Percentiles rank a stretch among this genome's conserved stretches.
These are phyloP conservation scores for Apiotrichum porosum DNA, from an alignment of 1,284 basidiomycete species.

Conservation along the genomic window DNA sequence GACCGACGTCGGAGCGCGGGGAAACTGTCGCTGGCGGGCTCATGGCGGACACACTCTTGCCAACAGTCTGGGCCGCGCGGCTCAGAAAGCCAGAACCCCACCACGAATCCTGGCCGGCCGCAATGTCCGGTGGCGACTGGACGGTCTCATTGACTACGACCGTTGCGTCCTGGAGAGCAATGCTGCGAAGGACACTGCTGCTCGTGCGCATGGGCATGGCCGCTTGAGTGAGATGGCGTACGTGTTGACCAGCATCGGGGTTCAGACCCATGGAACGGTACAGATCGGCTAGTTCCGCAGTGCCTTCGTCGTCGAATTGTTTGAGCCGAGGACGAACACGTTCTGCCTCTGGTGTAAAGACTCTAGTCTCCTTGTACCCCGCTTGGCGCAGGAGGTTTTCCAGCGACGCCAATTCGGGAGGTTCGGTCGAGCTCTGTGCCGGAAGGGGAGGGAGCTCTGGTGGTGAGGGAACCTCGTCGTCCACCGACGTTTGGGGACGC, in stretches of 20 bases:
- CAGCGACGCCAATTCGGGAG: conserved; percentile 55
- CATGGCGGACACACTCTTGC: conserved; percentile 11
- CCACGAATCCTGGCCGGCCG: conserved; percentile 24
- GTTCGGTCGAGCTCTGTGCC: neutral
- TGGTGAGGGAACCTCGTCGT: conserved; percentile 22
- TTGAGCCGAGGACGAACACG: conserved; percentile 44
- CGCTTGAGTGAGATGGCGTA: conserved; percentile 13
- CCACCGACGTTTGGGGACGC: conserved; percentile 14
- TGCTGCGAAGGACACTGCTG: conserved; percentile 17
- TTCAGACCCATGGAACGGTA: conserved; percentile 35
- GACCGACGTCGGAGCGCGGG: conserved; percentile 20
- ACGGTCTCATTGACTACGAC: neutral
- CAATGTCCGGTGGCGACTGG: neutral
- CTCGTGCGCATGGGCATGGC: conserved; percentile 11
- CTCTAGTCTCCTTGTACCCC: conserved; percentile 80
- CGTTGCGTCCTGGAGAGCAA: conserved; percentile 16
- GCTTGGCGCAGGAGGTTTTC: conserved; percentile 77
- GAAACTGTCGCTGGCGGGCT: conserved; percentile 11
- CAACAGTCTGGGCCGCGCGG: conserved; percentile 10
- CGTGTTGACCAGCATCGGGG: conserved; percentile 4
- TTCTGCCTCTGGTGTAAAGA: conserved; percentile 76
- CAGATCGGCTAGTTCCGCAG: conserved; percentile 29
- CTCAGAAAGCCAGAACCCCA: conserved; percentile 12
- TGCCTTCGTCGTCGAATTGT: conserved; percentile 28
- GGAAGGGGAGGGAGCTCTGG: conserved; percentile 9